Base-by-base conservation (phyloP, 768 basidiomycete species). In the Trichaptum fuscoviolaceum region DNA sequence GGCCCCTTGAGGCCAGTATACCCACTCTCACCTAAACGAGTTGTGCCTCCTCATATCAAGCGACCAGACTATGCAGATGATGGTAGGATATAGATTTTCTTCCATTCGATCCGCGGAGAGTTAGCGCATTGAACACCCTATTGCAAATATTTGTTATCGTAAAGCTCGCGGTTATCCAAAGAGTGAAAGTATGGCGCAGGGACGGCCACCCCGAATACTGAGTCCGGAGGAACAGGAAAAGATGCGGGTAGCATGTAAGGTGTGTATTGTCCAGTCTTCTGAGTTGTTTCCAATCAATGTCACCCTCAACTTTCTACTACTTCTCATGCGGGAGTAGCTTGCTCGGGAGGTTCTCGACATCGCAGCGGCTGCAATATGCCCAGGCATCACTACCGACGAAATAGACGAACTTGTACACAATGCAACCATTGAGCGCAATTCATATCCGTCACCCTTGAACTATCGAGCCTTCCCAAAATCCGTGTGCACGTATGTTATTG, bases 361-460 rank as follows among this genome's bases (percentile, higher is more conserved):
- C 66, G 90, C 93, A 20, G 96, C 96, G 0, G 86, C 95, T 0
- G 85, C 88, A 72, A 81, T 99, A 68, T 82, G 84, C 58, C 93
- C 95, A n/a, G 97, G 96, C 36, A 85, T 97, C 52, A 97, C 96
- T 12, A 98, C 97, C 1, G 95, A 99, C 73, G 93, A 95, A 74
- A 83, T 99, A 27, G 97, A 99, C 77, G 87, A 86, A 66, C 88
- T 98, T 69, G 95, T 96, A 17, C 97, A 99, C 78, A 86, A 93
- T 69, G 97, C 92, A 20, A 91, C 83, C 69, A 89, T 99, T 69
- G 90, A 96, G 78, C 84, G 96, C 63, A 88, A 93, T 70, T 87
- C 93, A 25, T 99, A 99, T 78, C 97, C 97, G 0, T 95, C 93
- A 27, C 93, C 97, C 58, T 81, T 99, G 67, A 93, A 93, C 73